Percentiles rank a stretch among this genome's conserved stretches.
These are phyloP conservation scores for Cryptosporidium andersoni DNA, from an alignment of 169 alveolate genomes.

Conservation along the genomic window DNA sequence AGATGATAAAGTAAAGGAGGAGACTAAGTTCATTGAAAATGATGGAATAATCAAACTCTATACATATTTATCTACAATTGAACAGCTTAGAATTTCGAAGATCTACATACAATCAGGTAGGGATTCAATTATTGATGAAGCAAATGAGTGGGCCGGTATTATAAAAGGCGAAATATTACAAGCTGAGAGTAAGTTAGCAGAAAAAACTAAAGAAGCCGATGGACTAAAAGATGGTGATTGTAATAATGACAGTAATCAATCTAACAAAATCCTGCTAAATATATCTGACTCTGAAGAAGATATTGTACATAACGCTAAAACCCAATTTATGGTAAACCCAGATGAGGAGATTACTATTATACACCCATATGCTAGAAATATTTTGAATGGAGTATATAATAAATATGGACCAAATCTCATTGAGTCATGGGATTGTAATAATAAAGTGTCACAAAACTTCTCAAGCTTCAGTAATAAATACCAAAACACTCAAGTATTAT, in stretches of 20 bases:
- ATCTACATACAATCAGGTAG: neutral
- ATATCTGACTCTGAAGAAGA: conserved; percentile 60
- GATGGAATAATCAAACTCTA: conserved; percentile 45
- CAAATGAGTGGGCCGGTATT: conserved; percentile 68
- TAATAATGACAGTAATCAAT: conserved; percentile 26
- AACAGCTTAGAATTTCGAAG: neutral
- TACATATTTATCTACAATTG: conserved; percentile 19
- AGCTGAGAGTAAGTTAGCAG: conserved; percentile 9
- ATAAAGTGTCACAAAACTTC: neutral
- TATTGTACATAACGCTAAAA: conserved; percentile 30
- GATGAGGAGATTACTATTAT: conserved; percentile 48
- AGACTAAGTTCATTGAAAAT: conserved; percentile 12
- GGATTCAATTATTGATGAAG: conserved; percentile 16
- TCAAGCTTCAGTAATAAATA: neutral
- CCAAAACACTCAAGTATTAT: neutral
- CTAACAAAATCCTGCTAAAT: neutral
- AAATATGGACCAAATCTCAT: conserved; percentile 58
- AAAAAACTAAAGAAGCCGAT: neutral
- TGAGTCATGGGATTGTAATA: conserved; percentile 24
- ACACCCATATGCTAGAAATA: conserved; percentile 61
- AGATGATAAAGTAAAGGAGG: conserved; percentile 30
- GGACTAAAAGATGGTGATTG: neutral
- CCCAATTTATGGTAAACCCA: conserved; percentile 40
- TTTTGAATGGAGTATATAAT: conserved; percentile 51
- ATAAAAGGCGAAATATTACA: conserved; percentile 27